Conservation (phyloP, 2,329 filamentous ascomycete species). For the Cordyceps fumosorosea region DNA sequence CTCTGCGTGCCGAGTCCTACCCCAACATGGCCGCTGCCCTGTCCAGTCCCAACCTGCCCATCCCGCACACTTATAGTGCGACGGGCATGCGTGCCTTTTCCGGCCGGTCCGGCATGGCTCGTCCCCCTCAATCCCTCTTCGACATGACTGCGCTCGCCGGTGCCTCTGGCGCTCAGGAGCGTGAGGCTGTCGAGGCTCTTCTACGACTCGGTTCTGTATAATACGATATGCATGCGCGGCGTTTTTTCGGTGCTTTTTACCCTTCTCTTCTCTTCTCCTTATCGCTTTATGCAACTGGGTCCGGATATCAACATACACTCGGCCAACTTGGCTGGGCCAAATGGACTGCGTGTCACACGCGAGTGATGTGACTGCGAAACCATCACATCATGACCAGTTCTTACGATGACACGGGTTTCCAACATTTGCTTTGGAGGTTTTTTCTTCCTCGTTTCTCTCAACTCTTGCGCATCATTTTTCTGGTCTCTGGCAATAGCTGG, state of each 20-base stretch:
- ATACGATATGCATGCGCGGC: slow-evolving; percentile 48
- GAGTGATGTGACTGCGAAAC: slow-evolving; percentile 4
- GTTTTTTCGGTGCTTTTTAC: slow-evolving; percentile 30
- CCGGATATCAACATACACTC: slow-evolving; percentile 17
- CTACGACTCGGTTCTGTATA: slow-evolving; percentile 75
- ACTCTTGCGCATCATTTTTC: neutral
- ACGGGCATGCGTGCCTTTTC: slow-evolving; percentile 44
- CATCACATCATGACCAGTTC: neutral
- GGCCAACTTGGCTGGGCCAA: slow-evolving; percentile 21
- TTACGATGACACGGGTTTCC: slow-evolving; percentile 11
- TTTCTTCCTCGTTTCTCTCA: neutral
- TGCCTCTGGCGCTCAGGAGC: slow-evolving; percentile 64
- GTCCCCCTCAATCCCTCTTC: slow-evolving; percentile 44
- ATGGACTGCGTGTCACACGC: slow-evolving; percentile 23
- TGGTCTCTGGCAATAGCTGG: slow-evolving; percentile 6
- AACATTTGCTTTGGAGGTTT: neutral
- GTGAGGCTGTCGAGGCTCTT: slow-evolving; percentile 74
- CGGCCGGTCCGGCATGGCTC: slow-evolving; percentile 45
- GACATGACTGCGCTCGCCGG: slow-evolving; percentile 45
- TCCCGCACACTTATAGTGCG: slow-evolving; percentile 42
- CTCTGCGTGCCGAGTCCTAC: slow-evolving; percentile 64
- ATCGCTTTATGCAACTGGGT: slow-evolving; percentile 15
- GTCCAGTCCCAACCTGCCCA: slow-evolving; percentile 27
- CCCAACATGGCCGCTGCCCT: slow-evolving; percentile 49
- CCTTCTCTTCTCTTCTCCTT: slow-evolving; percentile 12